Base-by-base conservation (phyloP, 2,329 filamentous ascomycete genomes). In the Alternaria metachromatica region DNA sequence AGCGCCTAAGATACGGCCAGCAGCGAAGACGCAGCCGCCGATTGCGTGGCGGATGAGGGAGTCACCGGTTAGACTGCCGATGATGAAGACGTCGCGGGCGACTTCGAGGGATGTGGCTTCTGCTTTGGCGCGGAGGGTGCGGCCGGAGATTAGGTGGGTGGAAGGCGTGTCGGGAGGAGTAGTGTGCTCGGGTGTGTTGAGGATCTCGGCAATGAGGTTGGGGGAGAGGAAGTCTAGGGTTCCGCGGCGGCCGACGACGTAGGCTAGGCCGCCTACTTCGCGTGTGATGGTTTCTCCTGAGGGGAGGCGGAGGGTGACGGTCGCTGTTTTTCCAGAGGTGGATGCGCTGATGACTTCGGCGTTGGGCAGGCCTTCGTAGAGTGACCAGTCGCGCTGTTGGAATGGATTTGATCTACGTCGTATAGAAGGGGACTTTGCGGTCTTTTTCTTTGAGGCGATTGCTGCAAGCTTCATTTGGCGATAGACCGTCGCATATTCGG, bases 401-500 rank as follows among this genome's bases (percentile, higher is more conserved):
- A 84, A 80, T 1, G 83, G 74, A 9, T 82, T 66, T 3, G 82
- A 82, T 53, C 82, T 82, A 10, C 75, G 70, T 30, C 75, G 73
- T 45, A 61, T 48, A 20, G 74, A 51, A 2, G 78, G 71, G 2
- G 73, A 74, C 43, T 68, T 75, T 8, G 60, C 63, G 4, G 70
- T 44, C 6, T 62, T 62, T 3, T 21, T 65, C 49, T 75, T 66
- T 25, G 72, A 68, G 3, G 68, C 59, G 21, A 78, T 70, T 1
- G 77, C 77, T 12, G 86, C 84, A 9, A 84, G 80, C 74, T 88
- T 89, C 87, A 89, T 89, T 45, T 86, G 80, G 13, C 86, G 82
- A 67, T 89, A 89, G 2, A 89, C 81, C 9, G 84, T 82, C 1
- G 87, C 87, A 71, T 89, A 89, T 65, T 89, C 87, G 0, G 87